Evolutionary conservation across 2,329 filamentous ascomycete genomes (phyloP).

Genomic region (Monilinia aucupariae): DNA sequence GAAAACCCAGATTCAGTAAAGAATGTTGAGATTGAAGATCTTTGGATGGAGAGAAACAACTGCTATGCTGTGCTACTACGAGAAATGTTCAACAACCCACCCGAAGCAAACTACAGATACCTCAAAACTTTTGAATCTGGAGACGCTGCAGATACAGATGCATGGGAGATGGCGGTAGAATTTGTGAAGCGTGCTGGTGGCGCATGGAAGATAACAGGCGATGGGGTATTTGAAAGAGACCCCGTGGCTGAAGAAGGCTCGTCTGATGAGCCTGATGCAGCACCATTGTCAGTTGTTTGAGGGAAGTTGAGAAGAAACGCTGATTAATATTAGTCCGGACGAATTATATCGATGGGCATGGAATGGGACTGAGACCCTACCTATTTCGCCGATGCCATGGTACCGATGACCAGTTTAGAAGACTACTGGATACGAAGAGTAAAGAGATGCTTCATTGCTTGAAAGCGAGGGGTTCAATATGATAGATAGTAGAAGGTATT

Average conservation of each 20-base stretch:
- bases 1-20: neutral
- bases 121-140: constrained; percentile 47
- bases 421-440: neutral
- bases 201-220: constrained; percentile 42
- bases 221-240: constrained; percentile 43
- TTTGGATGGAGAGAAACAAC: constrained; percentile 33
- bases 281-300: constrained; percentile 30
- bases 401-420: constrained; percentile 18
- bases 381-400: constrained; percentile 25
- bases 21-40: constrained; percentile 26
- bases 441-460: no score
- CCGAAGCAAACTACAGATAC: constrained; percentile 39
- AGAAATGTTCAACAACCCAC: constrained; percentile 31
- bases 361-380: constrained; percentile 29
- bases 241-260: neutral
- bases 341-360: constrained; percentile 30
- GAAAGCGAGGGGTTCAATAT: neutral
- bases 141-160: constrained; percentile 42
- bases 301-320: constrained; percentile 10
- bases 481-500: neutral
- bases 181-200: constrained; percentile 38
- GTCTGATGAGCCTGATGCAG: neutral
- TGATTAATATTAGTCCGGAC: constrained; percentile 23
- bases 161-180: constrained; percentile 44
- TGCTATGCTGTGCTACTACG: constrained; percentile 32